Evolutionary conservation across 257 asterid species (phyloP).

Genomic region (Solanum habrochaites): DNA sequence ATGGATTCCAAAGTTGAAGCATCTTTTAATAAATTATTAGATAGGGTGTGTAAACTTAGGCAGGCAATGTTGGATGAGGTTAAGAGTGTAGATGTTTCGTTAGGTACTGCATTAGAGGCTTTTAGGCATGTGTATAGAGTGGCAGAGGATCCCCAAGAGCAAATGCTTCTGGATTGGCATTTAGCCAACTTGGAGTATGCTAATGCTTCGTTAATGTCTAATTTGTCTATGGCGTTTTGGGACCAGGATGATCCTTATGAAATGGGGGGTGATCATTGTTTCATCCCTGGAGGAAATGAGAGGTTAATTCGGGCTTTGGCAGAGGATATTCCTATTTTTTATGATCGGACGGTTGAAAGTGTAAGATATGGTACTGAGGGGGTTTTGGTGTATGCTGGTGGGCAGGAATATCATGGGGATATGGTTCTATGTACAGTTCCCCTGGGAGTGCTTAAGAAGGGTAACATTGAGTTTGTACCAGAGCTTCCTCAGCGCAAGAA

Average conservation of each 20-base stretch:
- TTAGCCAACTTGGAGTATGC: slow-evolving; percentile 97
- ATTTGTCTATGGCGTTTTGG: slow-evolving; percentile 92
- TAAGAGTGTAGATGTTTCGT: slow-evolving; percentile 62
- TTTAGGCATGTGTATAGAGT: slow-evolving; percentile 73
- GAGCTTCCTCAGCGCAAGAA: slow-evolving; percentile 80
- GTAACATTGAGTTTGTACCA: slow-evolving; percentile 61
- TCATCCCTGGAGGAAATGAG: slow-evolving; percentile 96
- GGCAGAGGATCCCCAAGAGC: slow-evolving; percentile 84
- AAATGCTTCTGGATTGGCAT: slow-evolving; percentile 98
- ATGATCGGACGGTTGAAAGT: slow-evolving; percentile 44
- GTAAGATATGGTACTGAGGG: slow-evolving; percentile 77
- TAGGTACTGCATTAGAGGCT: slow-evolving; percentile 82
- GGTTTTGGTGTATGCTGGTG: slow-evolving; percentile 69
- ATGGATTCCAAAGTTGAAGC: slow-evolving; percentile 78
- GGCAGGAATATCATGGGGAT: slow-evolving; percentile 67
- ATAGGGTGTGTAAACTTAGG: slow-evolving; percentile 96
- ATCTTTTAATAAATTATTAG: slow-evolving; percentile 79
- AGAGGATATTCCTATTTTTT: slow-evolving; percentile 81
- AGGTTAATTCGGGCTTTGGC: slow-evolving; percentile 71
- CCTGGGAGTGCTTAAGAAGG: slow-evolving; percentile 82
- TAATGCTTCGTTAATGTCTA: slow-evolving; percentile 86
- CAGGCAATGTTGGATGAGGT: slow-evolving; percentile 84
- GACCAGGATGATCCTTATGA: slow-evolving; percentile 98
- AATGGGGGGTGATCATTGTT: slow-evolving; percentile 99
- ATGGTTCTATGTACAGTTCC: slow-evolving; percentile 87